Base-by-base conservation (phyloP, 495 filamentous ascomycete genomes). In the Parathielavia appendiculata region DNA sequence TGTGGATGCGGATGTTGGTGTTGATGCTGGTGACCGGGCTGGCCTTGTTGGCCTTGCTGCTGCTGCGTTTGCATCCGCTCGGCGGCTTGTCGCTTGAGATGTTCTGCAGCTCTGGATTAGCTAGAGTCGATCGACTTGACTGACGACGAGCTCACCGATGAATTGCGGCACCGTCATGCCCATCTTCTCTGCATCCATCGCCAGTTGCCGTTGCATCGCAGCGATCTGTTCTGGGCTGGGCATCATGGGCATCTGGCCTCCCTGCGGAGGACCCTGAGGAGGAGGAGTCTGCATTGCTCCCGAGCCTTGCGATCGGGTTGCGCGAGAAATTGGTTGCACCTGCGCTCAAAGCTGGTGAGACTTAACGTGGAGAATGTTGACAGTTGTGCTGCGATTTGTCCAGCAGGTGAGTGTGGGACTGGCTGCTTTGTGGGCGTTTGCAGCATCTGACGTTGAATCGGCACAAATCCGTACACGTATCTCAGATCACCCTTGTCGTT, bases 201-300 rank as follows among this genome's bases (percentile, higher is more conserved):
- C 88, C 61, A 96, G 76, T 73, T 93, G 89, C 66, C 86, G 82
- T 69, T 95, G 90, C 83, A 96, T 92, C 20, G 77, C 77, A 26
- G 80, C 81, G 59, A 96, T 86, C 76, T 96, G 90, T 75, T 96
- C 86, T 58, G 90, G 90, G 22, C 83, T 79, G n/a, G 89, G 89
- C 76, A 54, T 51, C 39, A 85, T 84, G 51, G 65, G 70, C 68
- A 74, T 73, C 56, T 60, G 67, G 53, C 67, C 67, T 23, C 26
- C 26, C 39, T 41, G 55, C 7, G 55, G 26, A 35, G 44, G 34
- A 10, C 30, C 46, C 26, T 49, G 46, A 8, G 56, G 56, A 51
- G 53, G 57, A 55, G 58, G 52, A 17, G 62, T 49, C 32, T 60
- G 52, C 60, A 62, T 54, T 16, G 36, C 26, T 43, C 36, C 47